Evolutionary conservation across 2,329 filamentous ascomycete species (phyloP).

Genomic region (Penicillium sp.): DNA sequence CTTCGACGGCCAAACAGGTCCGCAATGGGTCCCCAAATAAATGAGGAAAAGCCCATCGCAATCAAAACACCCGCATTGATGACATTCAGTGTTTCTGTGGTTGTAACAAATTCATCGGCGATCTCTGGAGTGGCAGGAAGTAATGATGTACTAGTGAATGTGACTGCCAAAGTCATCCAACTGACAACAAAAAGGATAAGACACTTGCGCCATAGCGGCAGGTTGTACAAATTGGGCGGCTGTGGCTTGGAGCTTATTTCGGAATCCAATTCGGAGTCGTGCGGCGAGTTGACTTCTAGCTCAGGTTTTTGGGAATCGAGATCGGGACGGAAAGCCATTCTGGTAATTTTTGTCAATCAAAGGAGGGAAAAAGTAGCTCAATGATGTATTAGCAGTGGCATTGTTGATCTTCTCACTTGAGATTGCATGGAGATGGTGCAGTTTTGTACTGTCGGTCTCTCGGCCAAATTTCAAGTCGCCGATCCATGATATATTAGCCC

Average conservation of each 20-base stretch:
- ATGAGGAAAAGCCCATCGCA: constrained; percentile 44
- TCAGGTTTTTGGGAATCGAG: constrained; percentile 24
- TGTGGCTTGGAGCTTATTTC: constrained; percentile 18
- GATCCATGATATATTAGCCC: background rate
- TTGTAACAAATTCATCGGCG: constrained; percentile 42
- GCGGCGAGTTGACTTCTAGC: constrained; percentile 17
- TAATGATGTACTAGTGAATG: constrained; percentile 50
- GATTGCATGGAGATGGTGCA: background rate
- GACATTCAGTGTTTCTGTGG: constrained; percentile 39
- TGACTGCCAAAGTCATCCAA: constrained; percentile 48
- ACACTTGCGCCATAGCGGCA: constrained; percentile 45
- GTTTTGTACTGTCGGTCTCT: constrained; percentile 10
- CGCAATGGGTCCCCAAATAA: constrained; percentile 42
- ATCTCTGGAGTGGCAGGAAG: constrained; percentile 48
- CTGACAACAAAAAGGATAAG: constrained; percentile 48
- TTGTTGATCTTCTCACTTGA: background rate
- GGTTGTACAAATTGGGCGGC: constrained; percentile 25
- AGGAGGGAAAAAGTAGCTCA: background rate
- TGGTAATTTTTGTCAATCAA: background rate
- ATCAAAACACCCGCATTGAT: constrained; percentile 45
- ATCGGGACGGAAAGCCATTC: constrained; percentile 19
- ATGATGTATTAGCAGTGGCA: background rate
- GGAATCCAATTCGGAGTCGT: constrained; percentile 26
- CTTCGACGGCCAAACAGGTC: constrained; percentile 36
- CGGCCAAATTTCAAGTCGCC: constrained; percentile 11